Evolutionary conservation across 768 basidiomycete species (phyloP), one percentile per base, ranked within the genome.

Genomic region (Hemileccinum rubropunctum): DNA sequence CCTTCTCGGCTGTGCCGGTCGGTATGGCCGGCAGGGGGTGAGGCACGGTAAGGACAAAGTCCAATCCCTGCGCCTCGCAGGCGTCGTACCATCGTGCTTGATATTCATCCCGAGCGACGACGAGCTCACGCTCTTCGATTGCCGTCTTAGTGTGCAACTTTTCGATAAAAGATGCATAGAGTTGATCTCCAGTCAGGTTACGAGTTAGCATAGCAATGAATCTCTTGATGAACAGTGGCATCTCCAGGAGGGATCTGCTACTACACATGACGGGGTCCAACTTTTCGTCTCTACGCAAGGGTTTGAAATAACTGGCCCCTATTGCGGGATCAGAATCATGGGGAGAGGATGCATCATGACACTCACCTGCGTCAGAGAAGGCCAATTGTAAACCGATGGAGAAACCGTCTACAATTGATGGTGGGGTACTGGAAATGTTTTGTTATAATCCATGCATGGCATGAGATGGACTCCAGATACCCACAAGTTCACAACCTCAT

Each of bases 361-460:
- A 49, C 57, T 50, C 39, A 77, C 82, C 82, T 41, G 78, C 80
- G 42, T 84, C 82, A 4, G 77, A 71, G 61, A 84, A 82, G 28
- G 77, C 62, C 17, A 83, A 62, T 52, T 82, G 76, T 54, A 82
- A 75, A 10, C 77, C 81, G 27, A 79, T 71, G 45, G 71, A 68
- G 18, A 81, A 62, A n/a, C 80, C 76, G 39, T 75, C 71, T n/a
- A 66, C 54, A 21, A 82, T 70, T 43, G 73, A 63, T n/a, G 82
- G 82, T 23, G 81, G 70, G 10, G 52, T 56, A 46, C 75, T 76
- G 35, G 14, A 37, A n/a, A 42, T 2, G 3, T 32, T 33, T 17
- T 28, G 28, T 30, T 8, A 30, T 23, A 23, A 23, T 10, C 28
- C 30, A 17, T 13, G 20, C 10, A 42, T 17, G 12, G 20, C 15